These are phyloP conservation scores for Solanum aculeatissimum DNA, from an alignment of 305 asterid genomes.

Conservation along the genomic window DNA sequence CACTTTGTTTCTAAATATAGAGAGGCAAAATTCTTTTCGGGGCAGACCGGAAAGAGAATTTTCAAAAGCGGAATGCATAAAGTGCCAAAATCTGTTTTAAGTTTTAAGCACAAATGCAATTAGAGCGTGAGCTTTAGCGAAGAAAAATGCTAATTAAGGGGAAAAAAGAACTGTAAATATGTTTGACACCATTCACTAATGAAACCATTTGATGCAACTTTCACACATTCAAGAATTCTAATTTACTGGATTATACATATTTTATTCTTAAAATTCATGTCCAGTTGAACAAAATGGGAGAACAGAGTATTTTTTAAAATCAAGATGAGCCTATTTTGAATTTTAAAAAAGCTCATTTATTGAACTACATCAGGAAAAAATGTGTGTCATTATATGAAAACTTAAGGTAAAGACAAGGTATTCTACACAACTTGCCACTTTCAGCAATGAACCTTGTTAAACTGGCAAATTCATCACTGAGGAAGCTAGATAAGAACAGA, in stretches of 20 bases:
- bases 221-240: neutral
- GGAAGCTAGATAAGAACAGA: no score
- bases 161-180: neutral
- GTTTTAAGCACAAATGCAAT: neutral
- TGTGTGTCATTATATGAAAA: neutral
- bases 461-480: no score
- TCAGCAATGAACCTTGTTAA: neutral
- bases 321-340: neutral
- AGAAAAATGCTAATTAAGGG: neutral
- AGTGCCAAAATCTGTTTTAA: neutral
- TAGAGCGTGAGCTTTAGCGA: neutral
- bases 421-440: neutral
- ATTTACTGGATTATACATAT: neutral
- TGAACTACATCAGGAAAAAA: neutral
- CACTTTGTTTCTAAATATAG: neutral
- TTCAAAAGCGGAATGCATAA: neutral
- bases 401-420: neutral
- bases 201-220: neutral
- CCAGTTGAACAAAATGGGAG: neutral
- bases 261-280: neutral
- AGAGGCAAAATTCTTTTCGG: neutral
- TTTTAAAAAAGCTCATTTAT: neutral
- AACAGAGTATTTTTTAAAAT: neutral
- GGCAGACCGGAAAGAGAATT: neutral
- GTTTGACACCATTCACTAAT: neutral